Evolutionary conservation across 2,329 filamentous ascomycete genomes (phyloP), one percentile per base, ranked within the genome.

Genomic region (Uncinocarpus reesii): DNA sequence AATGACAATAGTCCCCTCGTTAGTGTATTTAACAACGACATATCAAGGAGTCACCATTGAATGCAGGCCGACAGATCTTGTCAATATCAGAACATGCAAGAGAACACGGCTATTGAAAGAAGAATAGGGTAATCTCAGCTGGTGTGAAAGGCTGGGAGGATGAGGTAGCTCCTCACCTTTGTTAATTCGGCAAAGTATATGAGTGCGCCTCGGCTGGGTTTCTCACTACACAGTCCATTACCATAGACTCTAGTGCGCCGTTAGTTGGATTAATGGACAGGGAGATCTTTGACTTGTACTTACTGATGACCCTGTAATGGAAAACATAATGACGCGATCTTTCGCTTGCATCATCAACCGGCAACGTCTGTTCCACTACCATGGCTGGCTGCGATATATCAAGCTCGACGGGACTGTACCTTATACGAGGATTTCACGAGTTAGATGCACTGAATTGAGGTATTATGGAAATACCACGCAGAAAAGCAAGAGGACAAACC

Each of bases 291-390:
- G n/a, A 15, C 16, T 13, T 18, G 21, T 13, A 31, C 48, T 21
- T 26, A 50, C 48, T 47, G 10, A 47, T 15, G 13, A 31, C 21
- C 31, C 20, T 45, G 32, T 50, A 47, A 10, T 16, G 11, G 13
- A 50, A 50, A 15, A 41, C 23, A 32, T 42, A 50, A 42, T 42
- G 42, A 23, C 37, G 38, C 10, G 35, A 28, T 16, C 28, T 24
- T 16, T 40, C 48, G 18, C 26, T 24, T 15, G n/a, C 13, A 4
- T 7, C 28, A 11, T 16, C n/a, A 5, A 28, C 32, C 26, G 43
- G 37, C 4, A 37, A 31, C 15, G 34, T 24, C 24, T 47, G 49
- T 15, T 51, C 43, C 1, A 16, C 7, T 4, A 51, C 49, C 20
- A 51, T 28, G 24, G 44, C 37, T 20, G 16, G 34, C 4, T 34